Base-by-base conservation (phyloP, 2,329 filamentous ascomycete species). In the Aureobasidium uvarum region DNA sequence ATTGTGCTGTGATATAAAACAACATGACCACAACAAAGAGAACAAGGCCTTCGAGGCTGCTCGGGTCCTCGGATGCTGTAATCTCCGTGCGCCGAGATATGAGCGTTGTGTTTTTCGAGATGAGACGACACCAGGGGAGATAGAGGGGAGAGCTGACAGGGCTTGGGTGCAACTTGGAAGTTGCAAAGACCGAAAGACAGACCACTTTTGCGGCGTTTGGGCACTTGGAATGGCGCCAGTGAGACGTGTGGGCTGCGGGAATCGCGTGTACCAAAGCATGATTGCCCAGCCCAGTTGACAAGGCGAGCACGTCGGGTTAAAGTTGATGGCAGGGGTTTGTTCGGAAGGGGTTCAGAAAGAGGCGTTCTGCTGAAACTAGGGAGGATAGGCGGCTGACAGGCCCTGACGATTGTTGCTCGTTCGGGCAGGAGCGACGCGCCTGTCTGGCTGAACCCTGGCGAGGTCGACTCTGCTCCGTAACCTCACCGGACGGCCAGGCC, bases 81-180 rank as follows among this genome's bases (percentile, higher is more conserved):
- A 62, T 50, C 36, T 62, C 58, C 58, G 58, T 46, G 58, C 33
- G 31, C 58, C 58, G 58, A 62, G 58, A 39, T 62, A 62, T 62
- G 58, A 62, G 58, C 58, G 58, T 62, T 62, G 56, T 60, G 28
- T 20, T 36, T 45, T 31, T 10, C 39, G 45, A 62, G 45, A 50
- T 62, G 33, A 51, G 43, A 39, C 23, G 33, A 62, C 7, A 28
- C n/a, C 25, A 33, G 55, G 41, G 41, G n/a, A 59, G 14, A 55
- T 55, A 20, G 31, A 38, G 13, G 25, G 25, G 20, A 55, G 52
- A 18, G 25, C 18, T 60, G 43, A 25, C 18, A 46, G 56, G 5
- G 41, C 43, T 60, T 36, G 56, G 56, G 41, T 38, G 25, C 14
- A 28, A 36, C 20, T 55, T 41, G 11, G 33, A 36, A 36, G 8